Base-by-base conservation (phyloP, 805 yeast species). In the Yamadazyma kitorensis region DNA sequence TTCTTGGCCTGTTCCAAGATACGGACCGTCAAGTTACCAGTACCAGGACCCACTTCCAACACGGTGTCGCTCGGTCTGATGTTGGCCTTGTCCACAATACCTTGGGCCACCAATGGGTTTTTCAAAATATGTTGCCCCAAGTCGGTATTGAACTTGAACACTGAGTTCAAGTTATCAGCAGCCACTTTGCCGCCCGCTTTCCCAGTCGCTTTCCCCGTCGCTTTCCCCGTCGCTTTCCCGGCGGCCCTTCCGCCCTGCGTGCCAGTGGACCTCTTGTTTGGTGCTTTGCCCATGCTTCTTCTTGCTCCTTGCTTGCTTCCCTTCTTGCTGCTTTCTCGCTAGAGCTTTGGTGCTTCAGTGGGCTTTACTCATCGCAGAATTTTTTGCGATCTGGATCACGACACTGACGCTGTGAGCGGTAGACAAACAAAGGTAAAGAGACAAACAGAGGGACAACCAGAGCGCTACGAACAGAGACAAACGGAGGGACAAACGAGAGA, bases 31-130 rank as follows among this genome's bases (percentile, higher is more conserved):
- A 93, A 72, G 53, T 93, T 93, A 68, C 98, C 98, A 0, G 98
- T 93, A 78, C 98, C 98, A 3, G 98, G 98, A 51, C 98, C 98
- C 33, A 93, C 96, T 67, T 93, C 98, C 26, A 93, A 69, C 2
- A 93, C 98, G 6, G 80, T 78, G 55, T 93, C 98, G 19, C 94
- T 82, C 3, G 98, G 97, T 51, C 80, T 83, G 36, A 93, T 83
- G 24, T 79, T 83, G 2, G 98, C 98, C 54, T 91, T 91, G 57
- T 93, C 98, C 12, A 93, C 98, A 57, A 93, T 93, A 11, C 97
- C 98, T 58, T 93, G 98, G 5, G 98, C 98, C 18, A 93, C 93
- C 35, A 89, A 70, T 1, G 98, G 98, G 57, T 93, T 93, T 55
- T 93, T 93, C 55, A 93, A 72, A 45, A 93, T 88, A 70, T 93